phyloP scores from a whole-genome alignment of 345 rosid species.

The Eucalyptus fibrosa region DNA sequence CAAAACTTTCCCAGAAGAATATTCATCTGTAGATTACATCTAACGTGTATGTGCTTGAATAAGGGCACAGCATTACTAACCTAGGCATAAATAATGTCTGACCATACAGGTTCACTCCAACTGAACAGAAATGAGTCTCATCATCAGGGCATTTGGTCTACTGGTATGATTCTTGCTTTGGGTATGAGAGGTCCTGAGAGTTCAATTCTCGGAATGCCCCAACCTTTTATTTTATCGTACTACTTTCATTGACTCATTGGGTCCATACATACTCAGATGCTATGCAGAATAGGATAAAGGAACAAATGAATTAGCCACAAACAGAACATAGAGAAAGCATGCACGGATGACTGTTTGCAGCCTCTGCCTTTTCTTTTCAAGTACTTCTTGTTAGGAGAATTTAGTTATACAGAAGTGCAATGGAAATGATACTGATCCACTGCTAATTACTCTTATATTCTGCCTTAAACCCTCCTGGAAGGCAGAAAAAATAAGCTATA shows the following conservation, averaged over 20 bases:
- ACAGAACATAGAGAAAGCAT: background rate
- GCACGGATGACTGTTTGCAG: background rate
- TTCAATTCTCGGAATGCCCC: conserved; percentile 72
- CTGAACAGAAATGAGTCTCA: background rate
- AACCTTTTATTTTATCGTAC: background rate
- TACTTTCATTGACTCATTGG: background rate
- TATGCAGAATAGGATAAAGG: background rate
- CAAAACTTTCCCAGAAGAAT: background rate
- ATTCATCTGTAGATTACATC: background rate
- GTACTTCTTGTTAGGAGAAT: background rate
- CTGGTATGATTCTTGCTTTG: conserved; percentile 84
- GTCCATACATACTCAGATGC: background rate
- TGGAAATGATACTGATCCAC: background rate
- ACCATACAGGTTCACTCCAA: background rate
- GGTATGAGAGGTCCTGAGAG: conserved; percentile 84
- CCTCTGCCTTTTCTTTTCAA: background rate
- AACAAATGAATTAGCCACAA: background rate
- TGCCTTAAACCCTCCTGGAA: background rate
- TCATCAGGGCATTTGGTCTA: conserved; percentile 56
- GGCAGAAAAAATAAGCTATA: background rate
- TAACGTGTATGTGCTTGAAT: background rate
- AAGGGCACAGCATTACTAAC: background rate
- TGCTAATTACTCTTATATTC: background rate
- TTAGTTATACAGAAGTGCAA: background rate
- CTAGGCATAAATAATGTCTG: background rate